Conservation (phyloP, 495 filamentous ascomycete species). For the Tetracladium setigerum region DNA sequence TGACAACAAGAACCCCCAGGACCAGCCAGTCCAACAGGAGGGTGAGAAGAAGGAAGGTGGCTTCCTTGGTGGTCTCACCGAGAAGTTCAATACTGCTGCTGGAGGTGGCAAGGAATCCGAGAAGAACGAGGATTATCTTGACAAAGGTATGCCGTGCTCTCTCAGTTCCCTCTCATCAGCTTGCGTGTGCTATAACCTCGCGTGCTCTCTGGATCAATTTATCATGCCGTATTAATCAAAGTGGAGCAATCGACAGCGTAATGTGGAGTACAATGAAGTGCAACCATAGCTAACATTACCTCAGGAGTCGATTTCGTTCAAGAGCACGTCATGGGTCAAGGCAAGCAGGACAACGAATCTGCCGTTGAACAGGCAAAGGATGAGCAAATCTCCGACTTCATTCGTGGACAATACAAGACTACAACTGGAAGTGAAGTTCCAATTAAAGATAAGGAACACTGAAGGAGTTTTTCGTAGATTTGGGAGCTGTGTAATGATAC, state of each 20-base stretch:
- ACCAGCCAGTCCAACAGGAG: no score
- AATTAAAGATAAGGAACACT: conserved; percentile 52
- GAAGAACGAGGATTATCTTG: conserved; percentile 61
- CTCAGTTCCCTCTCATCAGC: conserved; percentile 1
- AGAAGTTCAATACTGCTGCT: conserved; percentile 51
- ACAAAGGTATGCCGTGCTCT: conserved; percentile 45
- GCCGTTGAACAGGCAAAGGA: conserved; percentile 71
- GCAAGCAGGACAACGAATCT: conserved; percentile 60
- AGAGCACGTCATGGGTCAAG: conserved; percentile 56
- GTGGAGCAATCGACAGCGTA: neutral
- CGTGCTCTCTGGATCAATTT: neutral
- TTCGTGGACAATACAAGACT: conserved; percentile 55
- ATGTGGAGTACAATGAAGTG: neutral
- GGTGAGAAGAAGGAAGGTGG: conserved; percentile 23
- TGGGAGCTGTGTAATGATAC: no score
- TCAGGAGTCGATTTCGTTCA: conserved; percentile 61
- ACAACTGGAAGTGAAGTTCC: conserved; percentile 54
- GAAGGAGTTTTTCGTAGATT: no score
- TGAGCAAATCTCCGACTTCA: conserved; percentile 55
- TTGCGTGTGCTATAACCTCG: no score
- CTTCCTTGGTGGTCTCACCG: conserved; percentile 41
- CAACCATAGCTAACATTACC: conserved; percentile 11
- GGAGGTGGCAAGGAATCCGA: conserved; percentile 60
- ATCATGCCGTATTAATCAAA: neutral
- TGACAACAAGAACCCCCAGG: neutral